Base-by-base conservation (phyloP, 2,329 filamentous ascomycete species). In the Fusarium globosum region DNA sequence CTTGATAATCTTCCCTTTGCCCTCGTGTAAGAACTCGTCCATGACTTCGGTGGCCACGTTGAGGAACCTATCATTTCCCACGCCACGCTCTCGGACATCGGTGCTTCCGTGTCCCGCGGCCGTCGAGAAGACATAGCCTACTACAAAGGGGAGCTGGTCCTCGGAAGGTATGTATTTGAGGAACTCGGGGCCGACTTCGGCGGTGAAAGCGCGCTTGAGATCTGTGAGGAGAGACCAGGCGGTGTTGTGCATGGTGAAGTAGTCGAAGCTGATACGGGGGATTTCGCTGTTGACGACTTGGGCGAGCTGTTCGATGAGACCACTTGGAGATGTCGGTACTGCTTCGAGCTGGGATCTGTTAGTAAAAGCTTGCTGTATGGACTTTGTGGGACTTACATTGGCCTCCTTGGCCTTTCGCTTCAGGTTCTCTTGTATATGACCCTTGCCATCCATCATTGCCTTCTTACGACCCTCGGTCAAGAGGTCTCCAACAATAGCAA, bases 41-140 rank as follows among this genome's bases (percentile, higher is more conserved):
- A 63, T 18, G 16, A 59, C 33, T 4, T 53, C 30, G 4, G 46
- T 55, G 0, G 72, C 65, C 7, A 70, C 43, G 9, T 72, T 5
- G 7, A 74, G 41, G 15, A 53, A 20, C 8, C 7, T 33, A 5
- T 74, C 61, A 6, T 18, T 33, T 1, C 68, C 18, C 14, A 49
- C 16, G 0, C 18, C 13, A 7, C 49, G 35, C 41, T 59, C 26
- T 39, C 46, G 48, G 1, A 51, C 62, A 20, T 43, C 45, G 9
- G 28, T 18, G 33, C 49, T 49, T 7, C 11, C 49, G 23, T 61
- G 70, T 18, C 68, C 68, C 9, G 72, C 45, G 39, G 69, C 65
- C 18, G 71, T 72, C 0, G 62, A 70, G 3, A 68, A 72, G 48
- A 87, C 20, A 87, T 86, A 75, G 43, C 63, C 69, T 10, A 62